Base-by-base conservation (phyloP, 2,329 filamentous ascomycete genomes). In the Neophaeococcomyces aloes region DNA sequence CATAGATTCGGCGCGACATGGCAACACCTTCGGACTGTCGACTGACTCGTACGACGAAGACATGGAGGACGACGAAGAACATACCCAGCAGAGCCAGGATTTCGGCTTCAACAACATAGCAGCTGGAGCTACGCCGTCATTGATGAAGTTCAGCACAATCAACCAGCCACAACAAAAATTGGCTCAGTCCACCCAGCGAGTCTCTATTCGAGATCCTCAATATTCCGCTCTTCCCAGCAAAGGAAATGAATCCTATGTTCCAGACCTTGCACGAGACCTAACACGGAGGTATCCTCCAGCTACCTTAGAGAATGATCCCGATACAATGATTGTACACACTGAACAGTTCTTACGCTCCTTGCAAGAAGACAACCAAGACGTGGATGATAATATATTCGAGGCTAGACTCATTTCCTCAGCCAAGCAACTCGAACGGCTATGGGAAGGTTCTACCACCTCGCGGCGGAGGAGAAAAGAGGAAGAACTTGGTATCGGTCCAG, bases 261-360 rank as follows among this genome's bases (percentile, higher is more conserved):
- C 78, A 3, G 68, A 74, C 5, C 77, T 94, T 47, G 84, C 85
- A 23, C 83, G 81, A 58, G 79, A 81, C 48, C 63, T 88, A 7
- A 80, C 69, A 59, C 67, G 61, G 59, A 76, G 59, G 61, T 71
- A 63, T 33, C 73, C 73, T 29, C 67, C 74, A 27, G 76, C 83
- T 1, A 56, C 64, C 14, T 67, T 93, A 35, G 19, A 35, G 17
- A 70, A 70, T 3, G 89, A 95, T 62, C 68, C 79, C 1, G 77
- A 81, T 48, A 71, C 79, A 35, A 62, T 94, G 15, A 77, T 95
- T 35, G 65, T 93, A 27, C 71, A 76, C 38, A 93, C 84, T 8
- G 88, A 95, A 59, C 72, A 77, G 30, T 64, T 86, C 31, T 66
- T 94, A 30, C 71, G 71, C 38, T 70, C 70, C 41, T 66, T 88